A percentile compares a stretch with the other conserved stretches of the same genome.
Evolutionary conservation across 345 rosid species (phyloP).

Genomic region (Reutealis trisperma): DNA sequence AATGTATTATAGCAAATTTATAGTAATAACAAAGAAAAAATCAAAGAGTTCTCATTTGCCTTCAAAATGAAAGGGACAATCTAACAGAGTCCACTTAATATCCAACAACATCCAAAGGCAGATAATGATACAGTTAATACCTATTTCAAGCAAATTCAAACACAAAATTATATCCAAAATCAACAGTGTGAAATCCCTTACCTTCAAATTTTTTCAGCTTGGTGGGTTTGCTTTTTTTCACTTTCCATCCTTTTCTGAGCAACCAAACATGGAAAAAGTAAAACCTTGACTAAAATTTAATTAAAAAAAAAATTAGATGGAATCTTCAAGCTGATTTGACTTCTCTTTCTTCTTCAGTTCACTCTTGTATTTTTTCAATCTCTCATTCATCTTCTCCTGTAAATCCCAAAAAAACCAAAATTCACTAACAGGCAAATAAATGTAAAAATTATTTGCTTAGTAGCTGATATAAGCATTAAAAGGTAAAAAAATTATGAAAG

Average conservation of each 20-base stretch:
- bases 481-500: too few species aligned
- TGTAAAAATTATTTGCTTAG: neutral
- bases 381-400: constrained; percentile 82
- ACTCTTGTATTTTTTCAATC: constrained; percentile 60
- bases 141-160: neutral
- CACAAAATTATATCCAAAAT: neutral
- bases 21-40: neutral
- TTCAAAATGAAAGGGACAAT: neutral
- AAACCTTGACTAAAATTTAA: too few species aligned
- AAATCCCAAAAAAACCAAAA: neutral
- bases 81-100: neutral
- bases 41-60: neutral
- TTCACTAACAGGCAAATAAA: neutral
- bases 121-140: neutral
- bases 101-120: neutral
- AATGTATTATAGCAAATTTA: too few species aligned
- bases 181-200: neutral
- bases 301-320: constrained; percentile 17
- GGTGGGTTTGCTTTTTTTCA: constrained; percentile 1
- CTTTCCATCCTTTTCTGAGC: constrained; percentile 2
- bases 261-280: neutral
- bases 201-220: neutral
- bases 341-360: constrained; percentile 54
- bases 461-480: neutral
- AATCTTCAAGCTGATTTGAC: constrained; percentile 54